A percentile compares a stretch with the other conserved stretches of the same genome.
These are phyloP conservation scores for Plasmodium cynomolgi DNA, from an alignment of 169 alveolate genomes.

Conservation along the genomic window DNA sequence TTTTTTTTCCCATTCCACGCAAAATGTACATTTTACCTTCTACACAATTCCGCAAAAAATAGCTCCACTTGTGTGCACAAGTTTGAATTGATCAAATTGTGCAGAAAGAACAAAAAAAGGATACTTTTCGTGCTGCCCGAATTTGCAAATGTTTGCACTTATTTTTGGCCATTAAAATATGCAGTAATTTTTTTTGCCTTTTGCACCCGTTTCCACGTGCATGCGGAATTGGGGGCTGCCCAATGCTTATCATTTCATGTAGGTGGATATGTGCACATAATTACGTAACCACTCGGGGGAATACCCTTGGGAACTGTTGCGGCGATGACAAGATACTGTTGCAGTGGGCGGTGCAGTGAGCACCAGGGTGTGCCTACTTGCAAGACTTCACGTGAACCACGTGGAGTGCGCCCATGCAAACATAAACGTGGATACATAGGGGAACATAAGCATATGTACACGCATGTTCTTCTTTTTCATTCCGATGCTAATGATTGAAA, in stretches of 20 bases:
- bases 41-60: slow-evolving; percentile 8
- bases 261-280: background rate
- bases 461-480: background rate
- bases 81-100: background rate
- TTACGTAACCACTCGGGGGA: background rate
- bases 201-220: background rate
- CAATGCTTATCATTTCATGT: background rate
- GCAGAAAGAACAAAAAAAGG: background rate
- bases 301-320: background rate
- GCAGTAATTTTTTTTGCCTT: background rate
- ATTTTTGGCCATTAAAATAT: slow-evolving; percentile 1
- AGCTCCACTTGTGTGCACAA: slow-evolving; percentile 5
- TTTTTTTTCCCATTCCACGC: background rate
- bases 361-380: background rate
- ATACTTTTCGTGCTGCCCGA: background rate
- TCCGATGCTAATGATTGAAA: background rate
- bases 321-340: background rate
- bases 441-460: background rate
- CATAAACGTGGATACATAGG: background rate
- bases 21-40: background rate
- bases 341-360: background rate
- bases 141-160: background rate
- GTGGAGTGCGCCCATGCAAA: background rate
- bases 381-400: no score
- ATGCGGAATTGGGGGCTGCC: background rate